phyloP scores from a whole-genome alignment of 805 yeast genomes.

The Suhomyces kilbournensis region DNA sequence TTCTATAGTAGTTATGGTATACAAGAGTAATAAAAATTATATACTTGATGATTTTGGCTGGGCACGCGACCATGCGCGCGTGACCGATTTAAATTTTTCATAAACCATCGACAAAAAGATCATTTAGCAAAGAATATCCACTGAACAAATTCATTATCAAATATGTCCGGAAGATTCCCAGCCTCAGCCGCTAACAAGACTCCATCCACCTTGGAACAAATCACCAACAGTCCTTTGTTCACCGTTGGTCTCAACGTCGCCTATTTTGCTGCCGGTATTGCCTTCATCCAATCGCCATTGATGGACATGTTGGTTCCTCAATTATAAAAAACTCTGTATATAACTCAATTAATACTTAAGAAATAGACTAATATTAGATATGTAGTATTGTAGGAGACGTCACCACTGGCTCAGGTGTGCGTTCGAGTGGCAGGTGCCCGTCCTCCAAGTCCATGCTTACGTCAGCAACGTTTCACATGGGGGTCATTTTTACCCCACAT shows the following conservation, averaged over 20 bases:
- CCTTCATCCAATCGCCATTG: constrained; percentile 71
- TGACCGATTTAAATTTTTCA: not conserved
- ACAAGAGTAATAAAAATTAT: not conserved
- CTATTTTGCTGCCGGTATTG: constrained; percentile 69
- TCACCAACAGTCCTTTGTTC: constrained; percentile 63
- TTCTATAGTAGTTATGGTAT: not conserved
- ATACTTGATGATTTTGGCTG: not conserved
- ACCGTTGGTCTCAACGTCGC: constrained; percentile 62
- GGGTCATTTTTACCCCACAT: not conserved
- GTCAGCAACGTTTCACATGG: not conserved
- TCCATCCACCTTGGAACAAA: constrained; percentile 42
- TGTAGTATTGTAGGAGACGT: not conserved
- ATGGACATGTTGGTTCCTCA: constrained; percentile 85
- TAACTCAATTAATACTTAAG: not conserved
- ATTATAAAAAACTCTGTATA: constrained; percentile 25
- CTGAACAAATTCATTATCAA: not conserved
- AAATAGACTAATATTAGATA: not conserved
- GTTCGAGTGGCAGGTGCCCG: not conserved
- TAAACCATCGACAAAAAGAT: not conserved
- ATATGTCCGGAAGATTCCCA: constrained; percentile 12
- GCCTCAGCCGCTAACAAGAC: constrained; percentile 20
- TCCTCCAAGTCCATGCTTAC: not conserved
- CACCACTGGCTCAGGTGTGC: not conserved
- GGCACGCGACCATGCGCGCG: not conserved
- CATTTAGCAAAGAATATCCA: not conserved